These are phyloP conservation scores for Didymella segeticola DNA, from an alignment of 2,329 filamentous ascomycete genomes.

Conservation along the genomic window DNA sequence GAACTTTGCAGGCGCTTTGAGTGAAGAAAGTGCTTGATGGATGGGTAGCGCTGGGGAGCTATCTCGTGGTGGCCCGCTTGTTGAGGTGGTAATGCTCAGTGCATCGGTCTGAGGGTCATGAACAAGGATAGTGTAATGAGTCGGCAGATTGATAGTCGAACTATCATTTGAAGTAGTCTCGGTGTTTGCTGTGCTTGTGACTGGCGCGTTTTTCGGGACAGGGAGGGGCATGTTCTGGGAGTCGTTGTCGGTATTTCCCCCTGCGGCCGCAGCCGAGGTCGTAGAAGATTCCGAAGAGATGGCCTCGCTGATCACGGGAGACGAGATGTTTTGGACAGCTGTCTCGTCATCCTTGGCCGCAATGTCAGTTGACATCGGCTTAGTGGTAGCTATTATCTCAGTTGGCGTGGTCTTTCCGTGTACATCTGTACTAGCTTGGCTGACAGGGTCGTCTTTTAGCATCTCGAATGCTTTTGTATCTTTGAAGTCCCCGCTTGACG, in stretches of 20 bases:
- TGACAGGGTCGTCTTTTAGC: slow-evolving; percentile 25
- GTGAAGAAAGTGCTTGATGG: slow-evolving; percentile 35
- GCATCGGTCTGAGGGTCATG: slow-evolving; percentile 37
- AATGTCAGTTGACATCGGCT: neutral
- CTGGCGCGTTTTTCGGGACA: neutral
- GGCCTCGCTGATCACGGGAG: neutral
- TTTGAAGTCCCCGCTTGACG: neutral
- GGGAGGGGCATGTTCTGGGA: neutral
- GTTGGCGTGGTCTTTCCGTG: neutral
- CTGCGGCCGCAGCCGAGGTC: neutral
- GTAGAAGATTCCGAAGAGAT: neutral
- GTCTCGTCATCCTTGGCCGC: neutral
- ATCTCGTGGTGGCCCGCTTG: slow-evolving; percentile 20
- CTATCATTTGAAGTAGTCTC: neutral
- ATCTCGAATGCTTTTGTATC: slow-evolving; percentile 14
- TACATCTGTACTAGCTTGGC: neutral
- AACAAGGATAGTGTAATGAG: slow-evolving; percentile 35
- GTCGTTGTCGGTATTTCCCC: neutral
- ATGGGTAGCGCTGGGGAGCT: slow-evolving; percentile 30
- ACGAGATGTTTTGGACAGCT: neutral
- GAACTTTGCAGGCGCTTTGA: slow-evolving; percentile 39
- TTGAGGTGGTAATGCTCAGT: slow-evolving; percentile 35
- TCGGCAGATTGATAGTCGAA: neutral
- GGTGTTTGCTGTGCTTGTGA: neutral
- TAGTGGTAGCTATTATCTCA: neutral